A percentile compares a stretch with the other conserved stretches of the same genome.
Conservation (phyloP, 2,329 filamentous ascomycete genomes). For the Fusarium redolens region DNA sequence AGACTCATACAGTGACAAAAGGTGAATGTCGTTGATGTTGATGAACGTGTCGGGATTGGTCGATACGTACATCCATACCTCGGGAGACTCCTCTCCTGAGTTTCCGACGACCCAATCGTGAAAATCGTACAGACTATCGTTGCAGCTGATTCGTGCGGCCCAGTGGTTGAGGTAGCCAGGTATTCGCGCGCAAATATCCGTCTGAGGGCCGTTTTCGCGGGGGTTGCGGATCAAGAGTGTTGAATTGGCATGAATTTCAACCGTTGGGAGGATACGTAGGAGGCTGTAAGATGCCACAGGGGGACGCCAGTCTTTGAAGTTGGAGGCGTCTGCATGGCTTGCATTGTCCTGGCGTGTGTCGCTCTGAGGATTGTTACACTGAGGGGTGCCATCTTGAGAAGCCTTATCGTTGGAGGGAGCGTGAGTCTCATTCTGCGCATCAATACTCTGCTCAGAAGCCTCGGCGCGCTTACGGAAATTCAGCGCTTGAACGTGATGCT, state of each 20-base stretch:
- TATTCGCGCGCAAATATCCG: not conserved
- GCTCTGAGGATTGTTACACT: not conserved
- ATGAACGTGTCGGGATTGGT: not conserved
- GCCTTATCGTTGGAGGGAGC: fast-evolving
- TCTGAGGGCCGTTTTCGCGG: fast-evolving
- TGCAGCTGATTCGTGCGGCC: not conserved
- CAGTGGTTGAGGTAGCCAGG: fast-evolving
- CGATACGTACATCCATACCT: no score
- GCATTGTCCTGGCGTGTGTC: not conserved
- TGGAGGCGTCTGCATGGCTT: not conserved
- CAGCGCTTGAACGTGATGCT: no score
- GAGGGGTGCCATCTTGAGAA: not conserved
- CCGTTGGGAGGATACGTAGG: not conserved
- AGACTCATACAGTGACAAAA: not conserved
- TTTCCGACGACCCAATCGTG: fast-evolving
- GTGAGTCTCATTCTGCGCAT: fast-evolving
- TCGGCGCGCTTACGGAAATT: fast-evolving
- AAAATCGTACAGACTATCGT: fast-evolving
- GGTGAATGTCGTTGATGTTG: not conserved
- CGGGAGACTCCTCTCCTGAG: not conserved
- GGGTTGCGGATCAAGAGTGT: not conserved
- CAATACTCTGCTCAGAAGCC: fast-evolving
- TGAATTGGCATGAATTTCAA: fast-evolving
- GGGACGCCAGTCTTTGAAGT: not conserved
- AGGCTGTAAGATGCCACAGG: not conserved